Base-by-base conservation (phyloP, 2,329 filamentous ascomycete species). In the Arthroderma uncinatum region DNA sequence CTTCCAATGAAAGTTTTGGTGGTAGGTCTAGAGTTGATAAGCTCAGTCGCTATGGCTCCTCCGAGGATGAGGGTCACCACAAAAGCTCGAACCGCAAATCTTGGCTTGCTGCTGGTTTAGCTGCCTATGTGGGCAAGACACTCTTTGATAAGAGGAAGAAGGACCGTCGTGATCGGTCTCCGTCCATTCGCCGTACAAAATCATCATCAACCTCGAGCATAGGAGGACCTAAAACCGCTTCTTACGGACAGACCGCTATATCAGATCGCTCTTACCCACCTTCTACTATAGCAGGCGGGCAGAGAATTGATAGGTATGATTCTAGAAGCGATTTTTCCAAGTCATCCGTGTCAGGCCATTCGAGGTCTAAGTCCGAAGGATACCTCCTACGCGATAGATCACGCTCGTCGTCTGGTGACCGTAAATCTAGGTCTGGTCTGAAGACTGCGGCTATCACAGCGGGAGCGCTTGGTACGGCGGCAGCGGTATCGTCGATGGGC, bases 1-100 rank as follows among this genome's bases (percentile, higher is more conserved):
- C 73, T 48, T 79, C 77, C 2, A 69, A 71, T 57, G 78, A 80
- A 60, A 71, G 72, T 44, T 68, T 71, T 56, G 73, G 70, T 36
- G 70, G 66, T 56, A 68, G 66, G 37, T 68, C 67, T 7, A 75
- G 81, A 19, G 74, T 85, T 6, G 79, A 81, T 63, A 85, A 85
- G 65, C 71, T 78, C n/a, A 79, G 73, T 57, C 77, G 82, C 47
- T 83, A 84, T 61, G 73, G 72, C 33, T 75, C 76, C 6, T 80
- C 78, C 0, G 76, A 78, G 40, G 75, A 76, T 23, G 78, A 80
- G 47, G 65, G 70, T 19, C 72, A 74, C 39, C 71, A 73, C 39
- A 73, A 72, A 61, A 75, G 66, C 66, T 75, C 72, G 54, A 73
- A 69, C 63, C 70, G 65, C 57, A 75, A 71, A 58, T 76, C 76